Conservation (phyloP, 805 yeast genomes). For the Candida succiphila region DNA sequence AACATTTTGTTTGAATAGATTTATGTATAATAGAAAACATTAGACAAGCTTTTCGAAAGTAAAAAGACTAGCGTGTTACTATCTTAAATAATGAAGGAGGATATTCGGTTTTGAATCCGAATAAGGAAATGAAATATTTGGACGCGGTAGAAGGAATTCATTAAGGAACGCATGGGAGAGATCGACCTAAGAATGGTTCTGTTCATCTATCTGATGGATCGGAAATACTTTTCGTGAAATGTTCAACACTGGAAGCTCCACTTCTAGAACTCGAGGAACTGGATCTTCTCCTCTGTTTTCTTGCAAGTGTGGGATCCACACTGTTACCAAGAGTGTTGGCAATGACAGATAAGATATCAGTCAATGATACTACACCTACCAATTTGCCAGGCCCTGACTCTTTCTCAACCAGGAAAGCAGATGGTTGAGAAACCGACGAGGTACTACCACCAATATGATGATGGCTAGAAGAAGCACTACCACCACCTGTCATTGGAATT, state of each 20-base stretch:
- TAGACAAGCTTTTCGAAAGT: too few relatives aligned
- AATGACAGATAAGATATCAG: slow-evolving; percentile 77
- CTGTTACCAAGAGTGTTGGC: slow-evolving; percentile 64
- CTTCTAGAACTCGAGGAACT: slow-evolving; percentile 27
- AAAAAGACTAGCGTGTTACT: too few relatives aligned
- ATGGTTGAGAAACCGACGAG: slow-evolving; percentile 4
- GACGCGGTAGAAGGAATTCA: too few relatives aligned
- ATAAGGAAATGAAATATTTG: too few relatives aligned
- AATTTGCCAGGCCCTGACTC: slow-evolving; percentile 62
- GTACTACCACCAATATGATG: slow-evolving; percentile 2
- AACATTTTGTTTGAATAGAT: too few relatives aligned
- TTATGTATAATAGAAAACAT: too few relatives aligned
- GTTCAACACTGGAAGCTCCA: slow-evolving; percentile 28
- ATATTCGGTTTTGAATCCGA: too few relatives aligned
- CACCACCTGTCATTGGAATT: slow-evolving; percentile 4
- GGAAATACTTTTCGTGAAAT: slow-evolving; percentile 32
- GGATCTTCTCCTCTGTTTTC: slow-evolving; percentile 78
- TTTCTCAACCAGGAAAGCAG: slow-evolving; percentile 8
- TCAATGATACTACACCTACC: slow-evolving; percentile 84
- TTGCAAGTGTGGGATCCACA: slow-evolving; percentile 79
- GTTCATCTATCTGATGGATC: slow-evolving; percentile 21
- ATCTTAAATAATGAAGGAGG: too few relatives aligned
- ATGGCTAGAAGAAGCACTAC: neutral
- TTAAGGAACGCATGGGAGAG: neutral
- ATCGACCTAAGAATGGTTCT: neutral